Evolutionary conservation across 768 basidiomycete species (phyloP), one percentile per base, ranked within the genome.

Genomic region (Russula ochroleuca): DNA sequence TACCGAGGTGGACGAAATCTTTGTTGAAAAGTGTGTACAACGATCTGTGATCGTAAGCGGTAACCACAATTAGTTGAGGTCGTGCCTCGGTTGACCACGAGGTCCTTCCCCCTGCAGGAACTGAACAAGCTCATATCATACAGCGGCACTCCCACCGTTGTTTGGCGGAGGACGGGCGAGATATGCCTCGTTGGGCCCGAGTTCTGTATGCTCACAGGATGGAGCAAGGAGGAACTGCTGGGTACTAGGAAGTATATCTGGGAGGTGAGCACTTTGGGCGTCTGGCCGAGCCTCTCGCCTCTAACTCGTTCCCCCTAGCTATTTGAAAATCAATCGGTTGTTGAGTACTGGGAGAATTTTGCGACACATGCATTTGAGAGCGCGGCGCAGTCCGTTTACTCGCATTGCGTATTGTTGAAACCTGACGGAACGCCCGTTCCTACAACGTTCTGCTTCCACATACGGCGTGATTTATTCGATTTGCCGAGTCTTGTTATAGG

Each of bases 101-200:
- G 23, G 38, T 33, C 17, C 28, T 21, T 38, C 45, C 56, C 52
- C 64, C 17, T 55, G 13, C 67, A 96, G 93, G 96, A 98, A 79
- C 82, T 98, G 61, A 93, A 97, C 75, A 98, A 97, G 76, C 82
- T 98, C 65, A 97, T 98, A 63, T 94, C 93, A 57, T 97, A 92
- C 74, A 95, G 90, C 69, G 96, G 96, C 13, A 98, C 96, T 33
- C 96, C 96, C 2, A 98, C 96, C 1, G 94, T 95, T 47, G 91
- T 96, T 13, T 99, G 96, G 96, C 87, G 97, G 50, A 83, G 97
- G 56, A 99, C 97, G 21, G 97, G 97, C 70, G 97, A 99, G 77
- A 94, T 99, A 28, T 95, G 94, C 71, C 86, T 97, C 51, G 97
- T 94, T 52, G 95, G 94, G 0, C 90, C 93, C 6, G 97, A 99